Evolutionary conservation across 192 early-diverging fungal species (phyloP).

Genomic region (Obelidium mucronatum): DNA sequence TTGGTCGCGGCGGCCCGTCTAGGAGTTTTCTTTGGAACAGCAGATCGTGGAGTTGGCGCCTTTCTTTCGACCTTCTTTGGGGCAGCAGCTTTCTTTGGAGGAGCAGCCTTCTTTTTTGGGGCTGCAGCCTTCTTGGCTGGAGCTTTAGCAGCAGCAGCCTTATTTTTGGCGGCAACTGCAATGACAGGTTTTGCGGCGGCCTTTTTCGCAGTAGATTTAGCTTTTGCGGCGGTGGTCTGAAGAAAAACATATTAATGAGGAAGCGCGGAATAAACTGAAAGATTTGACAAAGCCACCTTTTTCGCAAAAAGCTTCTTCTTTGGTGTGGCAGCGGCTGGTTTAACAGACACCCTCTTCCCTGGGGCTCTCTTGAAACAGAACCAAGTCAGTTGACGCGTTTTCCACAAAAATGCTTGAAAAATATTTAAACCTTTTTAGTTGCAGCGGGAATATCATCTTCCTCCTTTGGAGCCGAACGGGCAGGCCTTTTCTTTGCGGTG

Average conservation of each 20-base stretch:
- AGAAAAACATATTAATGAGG: background rate
- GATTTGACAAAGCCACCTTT: background rate
- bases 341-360: constrained; percentile 56
- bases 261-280: background rate
- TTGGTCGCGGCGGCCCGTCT: too few relatives aligned
- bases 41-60: too few relatives aligned
- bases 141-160: constrained; percentile 29
- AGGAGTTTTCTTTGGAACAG: constrained; percentile 8
- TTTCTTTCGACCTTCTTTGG: constrained; percentile 61
- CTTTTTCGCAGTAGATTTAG: constrained; percentile 28
- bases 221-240: constrained; percentile 1
- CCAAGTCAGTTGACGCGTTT: background rate
- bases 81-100: constrained; percentile 54
- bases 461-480: constrained; percentile 10
- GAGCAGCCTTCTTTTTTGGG: constrained; percentile 41
- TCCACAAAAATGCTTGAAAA: background rate
- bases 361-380: background rate
- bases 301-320: background rate
- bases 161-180: constrained; percentile 43
- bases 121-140: constrained; percentile 12
- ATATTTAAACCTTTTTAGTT: constrained; percentile 11
- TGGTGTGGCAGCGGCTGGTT: constrained; percentile 15
- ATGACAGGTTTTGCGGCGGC: constrained; percentile 24
- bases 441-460: background rate
- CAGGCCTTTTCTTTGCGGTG: constrained; percentile 10